phyloP scores from a whole-genome alignment of 2,329 filamentous ascomycete genomes.

The Exutisphaerella laricina region DNA sequence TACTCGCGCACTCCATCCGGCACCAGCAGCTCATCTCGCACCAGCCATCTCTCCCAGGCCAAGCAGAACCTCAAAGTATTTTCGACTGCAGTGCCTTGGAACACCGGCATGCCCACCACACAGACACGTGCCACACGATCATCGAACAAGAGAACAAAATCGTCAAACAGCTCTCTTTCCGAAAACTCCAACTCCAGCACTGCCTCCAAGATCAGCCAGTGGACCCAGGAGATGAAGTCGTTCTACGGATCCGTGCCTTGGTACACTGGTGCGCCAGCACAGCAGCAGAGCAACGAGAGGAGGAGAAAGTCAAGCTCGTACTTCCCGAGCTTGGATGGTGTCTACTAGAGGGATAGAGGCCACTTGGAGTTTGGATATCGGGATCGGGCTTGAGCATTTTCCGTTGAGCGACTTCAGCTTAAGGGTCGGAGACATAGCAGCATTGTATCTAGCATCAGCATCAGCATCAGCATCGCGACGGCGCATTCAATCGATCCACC shows the following conservation, averaged over 20 bases:
- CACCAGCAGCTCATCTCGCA: background rate
- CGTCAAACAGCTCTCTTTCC: background rate
- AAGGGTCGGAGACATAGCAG: no score
- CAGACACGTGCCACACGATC: background rate
- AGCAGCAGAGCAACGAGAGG: background rate
- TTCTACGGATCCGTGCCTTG: background rate
- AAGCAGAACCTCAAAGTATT: constrained; percentile 4
- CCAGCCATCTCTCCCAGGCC: background rate
- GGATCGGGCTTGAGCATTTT: no score
- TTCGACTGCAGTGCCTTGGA: constrained; percentile 2
- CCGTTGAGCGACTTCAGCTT: no score
- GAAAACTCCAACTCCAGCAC: background rate
- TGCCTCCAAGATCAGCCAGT: background rate
- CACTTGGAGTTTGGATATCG: no score
- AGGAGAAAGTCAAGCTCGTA: constrained; percentile 1
- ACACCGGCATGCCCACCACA: background rate
- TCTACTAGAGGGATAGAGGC: no score
- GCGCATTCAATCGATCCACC: no score
- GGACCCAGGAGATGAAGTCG: background rate
- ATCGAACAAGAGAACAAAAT: background rate
- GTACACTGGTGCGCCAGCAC: background rate
- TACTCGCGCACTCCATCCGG: background rate
- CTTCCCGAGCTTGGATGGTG: background rate
- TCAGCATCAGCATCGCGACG: no score
- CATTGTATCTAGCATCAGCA: no score